Evolutionary conservation across 192 early-diverging fungal genomes (phyloP), one percentile per base, ranked within the genome.

Genomic region (Coemansia aciculifera): DNA sequence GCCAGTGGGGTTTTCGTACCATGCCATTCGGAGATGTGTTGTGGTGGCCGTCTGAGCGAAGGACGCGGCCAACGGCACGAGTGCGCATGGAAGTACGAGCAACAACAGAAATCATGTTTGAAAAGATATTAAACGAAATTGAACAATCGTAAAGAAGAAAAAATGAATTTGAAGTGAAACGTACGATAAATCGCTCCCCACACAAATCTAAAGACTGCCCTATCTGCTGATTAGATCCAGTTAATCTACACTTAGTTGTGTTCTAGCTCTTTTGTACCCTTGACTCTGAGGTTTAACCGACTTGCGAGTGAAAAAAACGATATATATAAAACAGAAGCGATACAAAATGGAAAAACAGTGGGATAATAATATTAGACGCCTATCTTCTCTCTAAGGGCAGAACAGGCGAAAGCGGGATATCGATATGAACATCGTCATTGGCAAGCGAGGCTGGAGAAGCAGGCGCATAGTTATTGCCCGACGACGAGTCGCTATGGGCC

Each of bases 21-120:
- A 78, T 72, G 64, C 81, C 81, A 62, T 78, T 83, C 13, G 81
- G 81, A 51, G 75, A 75, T 21, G 54, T 73, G 57, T 67, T 43
- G 59, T 83, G 62, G 72, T 74, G 71, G 61, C 62, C 66, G 40
- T 48, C 81, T 5, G 72, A 70, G 44, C 81, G 81, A 24, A 75
- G 42, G 19, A 83, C 42, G 42, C 67, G 75, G 23, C 69, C 59
- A 31, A 66, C 62, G 23, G 73, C 75, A 54, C 81, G 75, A 23
- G 81, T 29, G 76, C 81, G 81, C 75, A 83, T 74, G 24, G 81
- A 83, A 11, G 81, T 83, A 36, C 81, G 81, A 32, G 72, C 81
- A 54, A 73, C 69, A 32, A 72, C 69, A 67, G 76, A 75, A 39
- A 83, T 64, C 81, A 83, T 83, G 31, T 52, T 69, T 40, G 27